A percentile compares a stretch with the other conserved stretches of the same genome.
Conservation (phyloP, 2,329 filamentous ascomycete species). For the Davidsoniella eucalypti region DNA sequence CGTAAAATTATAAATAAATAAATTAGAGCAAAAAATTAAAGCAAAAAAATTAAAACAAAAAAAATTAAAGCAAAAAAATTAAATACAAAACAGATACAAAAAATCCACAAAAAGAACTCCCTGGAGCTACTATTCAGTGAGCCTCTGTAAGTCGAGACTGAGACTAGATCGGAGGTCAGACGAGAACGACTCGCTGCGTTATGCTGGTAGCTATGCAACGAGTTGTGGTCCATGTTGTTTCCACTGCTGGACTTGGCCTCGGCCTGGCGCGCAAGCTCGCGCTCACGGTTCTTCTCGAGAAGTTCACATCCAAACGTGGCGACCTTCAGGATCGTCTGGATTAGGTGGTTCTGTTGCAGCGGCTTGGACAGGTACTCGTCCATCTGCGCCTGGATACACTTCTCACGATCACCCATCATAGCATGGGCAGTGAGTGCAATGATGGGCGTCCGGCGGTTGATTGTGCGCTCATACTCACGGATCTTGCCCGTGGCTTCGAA, state of each 20-base stretch:
- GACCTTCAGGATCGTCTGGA: slow-evolving; percentile 94
- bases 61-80: too few relatives aligned
- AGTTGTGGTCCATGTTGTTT: slow-evolving; percentile 7
- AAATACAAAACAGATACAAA: too few relatives aligned
- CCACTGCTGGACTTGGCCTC: slow-evolving; percentile 26
- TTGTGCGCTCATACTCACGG: slow-evolving; percentile 76
- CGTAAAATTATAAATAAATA: too few relatives aligned
- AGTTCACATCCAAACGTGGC: slow-evolving; percentile 76
- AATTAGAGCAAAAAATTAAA: too few relatives aligned
- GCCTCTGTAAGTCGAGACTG: slow-evolving; percentile 1
- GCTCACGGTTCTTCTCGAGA: slow-evolving; percentile 57
- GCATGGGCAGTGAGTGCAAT: slow-evolving; percentile 94
- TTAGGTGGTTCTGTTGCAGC: slow-evolving; percentile 89
- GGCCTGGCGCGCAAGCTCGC: slow-evolving; percentile 35
- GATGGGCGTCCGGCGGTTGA: slow-evolving; percentile 75
- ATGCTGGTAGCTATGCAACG: slow-evolving; percentile 1
- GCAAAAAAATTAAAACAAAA: too few relatives aligned
- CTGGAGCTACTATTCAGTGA: too few relatives aligned
- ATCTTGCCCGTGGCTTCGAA: slow-evolving; percentile 97
- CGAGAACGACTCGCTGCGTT: not conserved
- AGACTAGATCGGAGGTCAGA: not conserved
- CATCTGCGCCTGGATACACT: slow-evolving; percentile 98
- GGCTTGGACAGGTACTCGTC: slow-evolving; percentile 97
- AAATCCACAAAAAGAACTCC: too few relatives aligned
- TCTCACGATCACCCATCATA: slow-evolving; percentile 96